phyloP scores from a whole-genome alignment of 805 yeast genomes.

The Hanseniaspora jakobsenii region DNA sequence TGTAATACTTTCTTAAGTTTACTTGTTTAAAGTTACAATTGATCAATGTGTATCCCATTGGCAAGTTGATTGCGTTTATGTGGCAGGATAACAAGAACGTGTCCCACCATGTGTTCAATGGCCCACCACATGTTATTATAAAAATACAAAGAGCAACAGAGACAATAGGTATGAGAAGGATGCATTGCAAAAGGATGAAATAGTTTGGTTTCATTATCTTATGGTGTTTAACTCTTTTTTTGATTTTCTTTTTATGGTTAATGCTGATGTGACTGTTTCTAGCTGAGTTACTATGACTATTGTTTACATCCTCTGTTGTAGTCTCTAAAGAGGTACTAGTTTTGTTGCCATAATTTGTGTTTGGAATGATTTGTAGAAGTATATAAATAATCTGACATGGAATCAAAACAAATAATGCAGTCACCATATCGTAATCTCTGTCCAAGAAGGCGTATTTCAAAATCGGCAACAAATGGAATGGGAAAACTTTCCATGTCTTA shows the following conservation, averaged over 20 bases:
- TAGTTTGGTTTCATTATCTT: slow-evolving; percentile 26
- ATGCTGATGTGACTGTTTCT: no score
- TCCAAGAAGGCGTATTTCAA: slow-evolving; percentile 27
- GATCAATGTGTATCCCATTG: slow-evolving; percentile 52
- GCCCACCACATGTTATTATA: slow-evolving; percentile 69
- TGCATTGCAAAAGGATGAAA: slow-evolving; percentile 21
- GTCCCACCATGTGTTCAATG: slow-evolving; percentile 42
- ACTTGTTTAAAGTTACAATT: slow-evolving; percentile 41
- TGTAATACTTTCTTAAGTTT: slow-evolving; percentile 28
- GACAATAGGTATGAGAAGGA: slow-evolving; percentile 20
- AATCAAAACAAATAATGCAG: slow-evolving; percentile 24
- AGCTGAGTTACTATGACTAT: no score
- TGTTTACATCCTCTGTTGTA: no score
- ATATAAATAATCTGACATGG: slow-evolving; percentile 31
- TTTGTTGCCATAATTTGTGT: slow-evolving; percentile 27
- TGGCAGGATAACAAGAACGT: slow-evolving; percentile 54
- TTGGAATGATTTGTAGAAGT: slow-evolving; percentile 27
- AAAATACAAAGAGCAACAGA: slow-evolving; percentile 25
- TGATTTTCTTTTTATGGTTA: neutral
- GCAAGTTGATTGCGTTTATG: slow-evolving; percentile 45
- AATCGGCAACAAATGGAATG: slow-evolving; percentile 27
- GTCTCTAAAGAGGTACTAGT: no score
- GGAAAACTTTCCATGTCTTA: slow-evolving; percentile 24
- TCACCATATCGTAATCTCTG: slow-evolving; percentile 21
- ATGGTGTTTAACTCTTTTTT: slow-evolving; percentile 5